A percentile compares a stretch with the other conserved stretches of the same genome.
These are phyloP conservation scores for Scleroderma bovista DNA, from an alignment of 768 basidiomycete species.

Conservation along the genomic window DNA sequence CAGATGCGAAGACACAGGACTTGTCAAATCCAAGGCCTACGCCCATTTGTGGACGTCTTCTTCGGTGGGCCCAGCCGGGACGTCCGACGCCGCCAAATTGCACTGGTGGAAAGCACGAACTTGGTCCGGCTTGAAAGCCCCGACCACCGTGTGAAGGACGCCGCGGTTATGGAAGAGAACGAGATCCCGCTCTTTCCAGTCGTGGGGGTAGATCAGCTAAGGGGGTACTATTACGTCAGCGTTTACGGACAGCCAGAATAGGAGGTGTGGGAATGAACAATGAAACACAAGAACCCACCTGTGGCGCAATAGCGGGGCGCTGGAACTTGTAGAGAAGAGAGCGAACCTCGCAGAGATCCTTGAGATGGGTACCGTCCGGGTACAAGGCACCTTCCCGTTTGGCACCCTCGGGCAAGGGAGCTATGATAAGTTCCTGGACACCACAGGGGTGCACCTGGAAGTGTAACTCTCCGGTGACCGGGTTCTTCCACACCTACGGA, in stretches of 20 bases:
- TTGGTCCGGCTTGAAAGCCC: slow-evolving; percentile 48
- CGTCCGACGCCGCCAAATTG: slow-evolving; percentile 50
- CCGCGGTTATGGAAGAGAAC: slow-evolving; percentile 74
- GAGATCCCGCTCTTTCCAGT: slow-evolving; percentile 69
- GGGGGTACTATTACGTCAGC: neutral
- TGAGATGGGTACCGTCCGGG: slow-evolving; percentile 78
- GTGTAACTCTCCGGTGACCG: slow-evolving; percentile 74
- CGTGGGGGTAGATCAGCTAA: slow-evolving; percentile 81
- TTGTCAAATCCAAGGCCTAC: slow-evolving; percentile 16
- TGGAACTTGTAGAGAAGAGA: slow-evolving; percentile 81
- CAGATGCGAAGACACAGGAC: neutral
- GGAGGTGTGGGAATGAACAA: neutral
- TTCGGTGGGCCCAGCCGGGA: slow-evolving; percentile 41
- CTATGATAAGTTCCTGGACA: slow-evolving; percentile 57
- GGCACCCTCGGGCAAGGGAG: slow-evolving; percentile 62
- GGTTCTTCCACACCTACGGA: slow-evolving; percentile 84
- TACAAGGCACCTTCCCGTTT: slow-evolving; percentile 61
- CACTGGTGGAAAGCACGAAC: slow-evolving; percentile 51
- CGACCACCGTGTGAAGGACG: slow-evolving; percentile 61
- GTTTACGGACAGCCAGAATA: neutral
- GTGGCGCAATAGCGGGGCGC: slow-evolving; percentile 81
- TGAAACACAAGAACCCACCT: slow-evolving; percentile 30
- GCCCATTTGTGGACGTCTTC: slow-evolving; percentile 43
- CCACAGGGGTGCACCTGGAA: slow-evolving; percentile 90
- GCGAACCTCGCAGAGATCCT: slow-evolving; percentile 66